phyloP scores from a whole-genome alignment of 495 filamentous ascomycete genomes.

The Sabuloglossum arenarium region DNA sequence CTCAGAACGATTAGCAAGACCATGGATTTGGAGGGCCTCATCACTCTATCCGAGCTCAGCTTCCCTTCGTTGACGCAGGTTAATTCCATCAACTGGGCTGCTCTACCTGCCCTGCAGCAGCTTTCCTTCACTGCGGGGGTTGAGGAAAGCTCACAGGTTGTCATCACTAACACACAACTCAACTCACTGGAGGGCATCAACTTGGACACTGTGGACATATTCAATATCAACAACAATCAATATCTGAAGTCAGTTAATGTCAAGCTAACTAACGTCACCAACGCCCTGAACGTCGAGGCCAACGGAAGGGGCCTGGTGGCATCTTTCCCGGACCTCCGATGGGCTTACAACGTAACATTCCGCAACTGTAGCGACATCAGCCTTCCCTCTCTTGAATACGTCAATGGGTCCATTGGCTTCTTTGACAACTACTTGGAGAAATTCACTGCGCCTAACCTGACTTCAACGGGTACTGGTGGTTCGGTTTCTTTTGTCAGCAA shows the following conservation, averaged over 20 bases:
- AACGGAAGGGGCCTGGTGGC: slow-evolving; percentile 37
- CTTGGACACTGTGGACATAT: slow-evolving; percentile 33
- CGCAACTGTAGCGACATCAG: slow-evolving; percentile 55
- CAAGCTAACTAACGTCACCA: slow-evolving; percentile 45
- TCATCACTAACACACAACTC: slow-evolving; percentile 69
- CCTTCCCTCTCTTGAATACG: slow-evolving; percentile 52
- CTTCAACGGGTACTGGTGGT: slow-evolving; percentile 39
- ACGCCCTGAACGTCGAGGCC: slow-evolving; percentile 37
- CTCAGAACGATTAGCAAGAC: slow-evolving; percentile 32
- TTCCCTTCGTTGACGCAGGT: slow-evolving; percentile 42
- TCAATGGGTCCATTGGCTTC: slow-evolving; percentile 68
- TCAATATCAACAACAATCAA: slow-evolving; percentile 70
- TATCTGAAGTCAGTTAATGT: slow-evolving; percentile 47
- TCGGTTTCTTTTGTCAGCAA: slow-evolving; percentile 61
- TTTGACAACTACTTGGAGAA: slow-evolving; percentile 52
- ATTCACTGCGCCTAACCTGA: slow-evolving; percentile 64
- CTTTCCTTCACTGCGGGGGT: slow-evolving; percentile 37
- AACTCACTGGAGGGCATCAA: slow-evolving; percentile 56
- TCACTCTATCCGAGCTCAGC: slow-evolving; percentile 37
- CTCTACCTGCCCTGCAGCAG: slow-evolving; percentile 46
- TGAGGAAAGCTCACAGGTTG: slow-evolving; percentile 35
- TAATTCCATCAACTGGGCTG: slow-evolving; percentile 42
- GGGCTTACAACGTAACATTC: slow-evolving; percentile 70
- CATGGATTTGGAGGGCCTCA: slow-evolving; percentile 46
- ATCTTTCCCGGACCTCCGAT: slow-evolving; percentile 53